Base-by-base conservation (phyloP, 352 stramenopile genomes). In the Phytopythium sindhum region DNA sequence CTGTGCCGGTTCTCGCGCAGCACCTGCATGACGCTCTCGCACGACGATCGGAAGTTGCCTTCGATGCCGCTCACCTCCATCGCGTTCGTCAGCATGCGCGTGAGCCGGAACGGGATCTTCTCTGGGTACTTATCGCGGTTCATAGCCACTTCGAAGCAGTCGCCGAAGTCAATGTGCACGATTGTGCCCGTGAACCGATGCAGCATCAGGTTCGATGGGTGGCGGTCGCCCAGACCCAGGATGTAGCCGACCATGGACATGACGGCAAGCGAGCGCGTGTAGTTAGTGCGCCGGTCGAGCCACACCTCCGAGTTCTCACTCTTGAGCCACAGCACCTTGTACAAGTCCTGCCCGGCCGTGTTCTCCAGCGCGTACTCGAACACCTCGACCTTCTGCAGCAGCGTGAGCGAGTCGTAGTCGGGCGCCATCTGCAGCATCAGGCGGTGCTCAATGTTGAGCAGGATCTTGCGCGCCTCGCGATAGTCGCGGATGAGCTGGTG, bases 181-280 rank as follows among this genome's bases (percentile, higher is more conserved):
- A 99, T 96, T 48, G 75, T 97, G 28, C 97, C 97, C n/a, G 94
- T 99, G 54, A 98, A 89, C 42, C 97, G 86, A 78, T 99, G 96
- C 2, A 99, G 74, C 97, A 99, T 99, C 19, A 99, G 77, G 74
- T 99, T 99, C 15, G 88, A 98, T n/a, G 97, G 97, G 79, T 99
- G 98, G 11, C 98, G 84, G 84, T 99, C 98, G 6, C 98, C 98
- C 28, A 99, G 88, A 9, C 98, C 98, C 60, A 99, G 77, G 61
- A 99, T 99, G 72, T 99, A 99, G 19, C 83, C 83, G 2, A 91
- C 98, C 91, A 99, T 99, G 39, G 89, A 98, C 97, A 99, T 99
- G 10, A 99, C 97, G 3, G 98, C 98, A 41, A 99, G 77, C 35
- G 94, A 97, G 1, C 97, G 83, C 39, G 97, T 99, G 72, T 98